phyloP scores from a whole-genome alignment of 2,329 filamentous ascomycete species.

The Aaosphaeria pasadenensis region DNA sequence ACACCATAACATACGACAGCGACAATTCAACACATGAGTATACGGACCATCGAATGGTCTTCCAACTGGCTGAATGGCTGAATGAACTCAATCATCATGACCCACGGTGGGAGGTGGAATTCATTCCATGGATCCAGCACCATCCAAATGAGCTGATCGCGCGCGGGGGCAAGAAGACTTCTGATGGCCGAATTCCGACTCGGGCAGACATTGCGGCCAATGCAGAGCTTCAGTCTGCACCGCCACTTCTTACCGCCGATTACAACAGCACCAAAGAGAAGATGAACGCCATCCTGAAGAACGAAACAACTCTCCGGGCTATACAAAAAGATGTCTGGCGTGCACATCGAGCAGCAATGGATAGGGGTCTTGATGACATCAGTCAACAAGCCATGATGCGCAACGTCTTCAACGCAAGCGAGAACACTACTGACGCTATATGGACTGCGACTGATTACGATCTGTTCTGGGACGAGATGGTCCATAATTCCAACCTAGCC shows the following conservation, averaged over 20 bases:
- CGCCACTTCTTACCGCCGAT: not conserved
- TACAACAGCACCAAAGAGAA: not conserved
- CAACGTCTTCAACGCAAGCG: not conserved
- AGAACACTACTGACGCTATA: not conserved
- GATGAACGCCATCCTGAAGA: not conserved
- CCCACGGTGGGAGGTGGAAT: constrained; percentile 48
- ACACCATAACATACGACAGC: constrained; percentile 43
- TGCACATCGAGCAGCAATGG: not conserved
- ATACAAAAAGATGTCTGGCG: not conserved
- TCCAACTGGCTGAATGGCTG: constrained; percentile 57
- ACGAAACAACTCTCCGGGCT: not conserved
- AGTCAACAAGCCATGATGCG: not conserved
- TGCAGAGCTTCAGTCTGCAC: constrained; percentile 1
- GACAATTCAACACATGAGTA: constrained; percentile 54
- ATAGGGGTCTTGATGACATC: not conserved
- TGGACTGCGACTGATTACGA: not conserved
- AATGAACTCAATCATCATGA: constrained; percentile 57
- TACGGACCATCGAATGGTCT: constrained; percentile 59
- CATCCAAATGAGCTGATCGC: constrained; percentile 49
- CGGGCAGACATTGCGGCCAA: constrained; percentile 4
- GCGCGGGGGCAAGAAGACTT: not conserved
- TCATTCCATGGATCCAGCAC: constrained; percentile 59
- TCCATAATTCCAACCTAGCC: not conserved
- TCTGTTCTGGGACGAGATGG: not conserved
- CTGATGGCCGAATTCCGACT: constrained; percentile 11